Evolutionary conservation across 1,284 basidiomycete genomes (phyloP).

Genomic region (Malassezia dermatis): DNA sequence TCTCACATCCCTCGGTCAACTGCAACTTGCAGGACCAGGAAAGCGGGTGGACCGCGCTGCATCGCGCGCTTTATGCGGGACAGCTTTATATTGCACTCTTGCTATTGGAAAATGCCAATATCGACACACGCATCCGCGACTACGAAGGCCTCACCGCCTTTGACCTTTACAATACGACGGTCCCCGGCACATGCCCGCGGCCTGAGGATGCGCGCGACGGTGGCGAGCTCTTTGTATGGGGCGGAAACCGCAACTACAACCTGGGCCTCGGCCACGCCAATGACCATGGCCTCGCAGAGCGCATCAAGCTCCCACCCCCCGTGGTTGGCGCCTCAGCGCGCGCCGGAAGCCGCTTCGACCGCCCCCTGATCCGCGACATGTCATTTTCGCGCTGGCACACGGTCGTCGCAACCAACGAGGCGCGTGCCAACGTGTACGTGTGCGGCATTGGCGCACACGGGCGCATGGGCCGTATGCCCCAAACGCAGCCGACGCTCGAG

Average conservation of each 20-base stretch:
- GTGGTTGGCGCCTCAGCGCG: not conserved
- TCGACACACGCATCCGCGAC: slow-evolving; percentile 69
- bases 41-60: slow-evolving; percentile 72
- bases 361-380: slow-evolving; percentile 32
- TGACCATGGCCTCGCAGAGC: slow-evolving; percentile 71
- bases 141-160: slow-evolving; percentile 82
- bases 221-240: slow-evolving; percentile 75
- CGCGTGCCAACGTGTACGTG: slow-evolving; percentile 39
- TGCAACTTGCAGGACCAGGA: slow-evolving; percentile 65
- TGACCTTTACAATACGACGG: slow-evolving; percentile 69
- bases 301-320: slow-evolving; percentile 54
- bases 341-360: slow-evolving; percentile 33
- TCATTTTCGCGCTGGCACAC: slow-evolving; percentile 41
- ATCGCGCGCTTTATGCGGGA: slow-evolving; percentile 76
- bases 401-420: slow-evolving; percentile 36
- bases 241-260: slow-evolving; percentile 59
- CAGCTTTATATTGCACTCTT: slow-evolving; percentile 70
- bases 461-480: slow-evolving; percentile 60
- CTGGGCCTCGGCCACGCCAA: slow-evolving; percentile 72
- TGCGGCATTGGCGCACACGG: slow-evolving; percentile 37
- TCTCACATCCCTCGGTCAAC: slow-evolving; percentile 66
- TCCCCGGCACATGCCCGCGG: slow-evolving; percentile 35
- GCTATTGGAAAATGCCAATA: slow-evolving; percentile 64
- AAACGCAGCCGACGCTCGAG: slow-evolving; percentile 65
- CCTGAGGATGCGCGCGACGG: slow-evolving; percentile 5